Evolutionary conservation across 169 alveolate genomes (phyloP), one percentile per base, ranked within the genome.

Genomic region (Eimeria mitis): DNA sequence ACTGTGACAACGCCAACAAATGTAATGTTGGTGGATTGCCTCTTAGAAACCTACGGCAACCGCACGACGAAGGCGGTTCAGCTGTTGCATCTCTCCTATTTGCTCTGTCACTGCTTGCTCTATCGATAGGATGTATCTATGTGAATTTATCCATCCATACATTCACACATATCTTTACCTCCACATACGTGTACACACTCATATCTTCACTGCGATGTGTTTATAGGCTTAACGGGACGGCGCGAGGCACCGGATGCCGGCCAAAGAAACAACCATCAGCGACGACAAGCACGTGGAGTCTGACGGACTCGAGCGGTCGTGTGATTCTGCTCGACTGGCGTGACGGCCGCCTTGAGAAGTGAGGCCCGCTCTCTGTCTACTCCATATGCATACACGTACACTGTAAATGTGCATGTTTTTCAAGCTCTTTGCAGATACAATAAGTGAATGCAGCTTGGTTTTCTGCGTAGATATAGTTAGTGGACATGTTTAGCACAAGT

Each of bases 301-400:
- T 90, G 84, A 73, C 87, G 52, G 95, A 90, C 70, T 54, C 95
- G n/a, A 81, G 87, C 90, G 95, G 95, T 28, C 95, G 95, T 42
- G 87, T 81, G 16, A 90, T 90, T 42, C 84, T 81, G 47, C 89
- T 90, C 56, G 95, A 90, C 28, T 90, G 95, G 95, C 65, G 89
- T 19, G 95, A 90, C 25, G 89, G 81, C 89, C 76, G 95, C 23
- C 59, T 90, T 42, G 95, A 90, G 34, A 90, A 81, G 95, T 90
- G 83, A 42, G 89, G 19, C 71, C 16, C 19, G 16, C 52, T 59
- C 73, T 31, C 42, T 63, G n/a, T 11, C 23, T n/a, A 31, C 28
- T 73, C 56, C 13, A 42, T 73, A 28, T 73, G 56, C 5, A 42
- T 73, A 8, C 83, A 37, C n/a, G 13, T 5, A 42, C 83, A 31